A percentile compares a stretch with the other conserved stretches of the same genome.
phyloP scores from a whole-genome alignment of 192 early-diverging fungal species.

The Linnemannia hyalina region DNA sequence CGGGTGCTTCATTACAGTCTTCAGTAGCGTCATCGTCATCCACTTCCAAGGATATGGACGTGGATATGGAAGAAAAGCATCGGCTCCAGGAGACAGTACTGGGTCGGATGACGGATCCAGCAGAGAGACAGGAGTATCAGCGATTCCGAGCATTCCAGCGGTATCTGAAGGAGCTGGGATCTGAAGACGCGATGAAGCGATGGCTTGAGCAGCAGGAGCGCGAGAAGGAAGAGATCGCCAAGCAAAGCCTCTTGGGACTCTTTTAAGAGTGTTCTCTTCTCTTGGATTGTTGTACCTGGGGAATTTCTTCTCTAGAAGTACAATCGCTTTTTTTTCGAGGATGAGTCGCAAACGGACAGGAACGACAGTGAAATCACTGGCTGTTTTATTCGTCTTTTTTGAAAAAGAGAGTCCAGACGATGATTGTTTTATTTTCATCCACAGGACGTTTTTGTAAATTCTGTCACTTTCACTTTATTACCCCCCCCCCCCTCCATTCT shows the following conservation, averaged over 20 bases:
- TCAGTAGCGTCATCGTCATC: background rate
- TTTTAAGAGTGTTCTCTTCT: background rate
- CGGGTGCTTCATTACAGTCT: background rate
- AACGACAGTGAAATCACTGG: no score
- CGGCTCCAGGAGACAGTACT: slow-evolving; percentile 20
- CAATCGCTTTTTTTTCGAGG: no score
- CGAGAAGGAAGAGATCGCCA: slow-evolving; percentile 36
- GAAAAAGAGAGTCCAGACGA: no score
- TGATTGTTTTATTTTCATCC: background rate
- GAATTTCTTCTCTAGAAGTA: no score
- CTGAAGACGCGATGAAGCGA: slow-evolving; percentile 28
- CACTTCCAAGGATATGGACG: background rate
- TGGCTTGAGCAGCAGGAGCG: slow-evolving; percentile 35
- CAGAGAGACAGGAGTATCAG: slow-evolving; percentile 41
- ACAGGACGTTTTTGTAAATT: background rate
- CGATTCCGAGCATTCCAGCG: slow-evolving; percentile 43
- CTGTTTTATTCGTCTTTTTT: no score
- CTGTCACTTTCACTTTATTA: background rate
- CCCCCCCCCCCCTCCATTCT: background rate
- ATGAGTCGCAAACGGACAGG: no score
- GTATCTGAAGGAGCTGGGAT: slow-evolving; percentile 16
- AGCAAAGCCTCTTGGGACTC: slow-evolving; percentile 15
- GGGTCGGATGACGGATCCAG: slow-evolving; percentile 20
- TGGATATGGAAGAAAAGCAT: background rate
- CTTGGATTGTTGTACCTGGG: no score